phyloP scores from a whole-genome alignment of 2,329 filamentous ascomycete genomes.

The Colletotrichum liaoningense region DNA sequence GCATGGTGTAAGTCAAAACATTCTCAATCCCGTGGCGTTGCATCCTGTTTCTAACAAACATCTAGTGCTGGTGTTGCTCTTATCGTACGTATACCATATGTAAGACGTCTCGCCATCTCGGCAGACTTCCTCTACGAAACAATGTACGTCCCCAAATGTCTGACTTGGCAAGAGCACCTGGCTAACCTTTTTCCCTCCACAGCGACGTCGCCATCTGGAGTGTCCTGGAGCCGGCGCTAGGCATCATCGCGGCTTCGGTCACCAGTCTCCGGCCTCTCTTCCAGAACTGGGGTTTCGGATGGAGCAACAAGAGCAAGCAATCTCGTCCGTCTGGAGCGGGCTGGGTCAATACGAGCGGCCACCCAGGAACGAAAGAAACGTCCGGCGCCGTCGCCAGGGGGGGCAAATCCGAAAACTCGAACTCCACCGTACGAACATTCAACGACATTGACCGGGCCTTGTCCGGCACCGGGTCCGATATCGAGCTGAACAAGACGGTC shows the following conservation, averaged over 20 bases:
- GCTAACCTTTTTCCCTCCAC: neutral
- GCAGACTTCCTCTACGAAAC: slow-evolving; percentile 46
- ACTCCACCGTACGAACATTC: slow-evolving; percentile 19
- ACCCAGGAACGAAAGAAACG: neutral
- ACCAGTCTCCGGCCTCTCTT: slow-evolving; percentile 47
- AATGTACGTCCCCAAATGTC: slow-evolving; percentile 37
- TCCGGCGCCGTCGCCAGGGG: neutral
- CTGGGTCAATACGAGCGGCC: slow-evolving; percentile 5
- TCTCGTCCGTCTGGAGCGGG: slow-evolving; percentile 17
- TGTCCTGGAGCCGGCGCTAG: slow-evolving; percentile 46
- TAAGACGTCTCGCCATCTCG: slow-evolving; percentile 42
- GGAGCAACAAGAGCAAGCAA: slow-evolving; percentile 29
- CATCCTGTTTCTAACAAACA: slow-evolving; percentile 9
- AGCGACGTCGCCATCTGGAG: slow-evolving; percentile 48
- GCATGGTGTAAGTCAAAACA: slow-evolving; percentile 54
- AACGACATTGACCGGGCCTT: slow-evolving; percentile 24
- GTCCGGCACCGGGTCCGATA: slow-evolving; percentile 22
- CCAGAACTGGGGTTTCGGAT: slow-evolving; percentile 41
- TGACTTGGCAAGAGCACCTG: neutral
- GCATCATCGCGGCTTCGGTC: slow-evolving; percentile 47
- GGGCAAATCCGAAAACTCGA: neutral
- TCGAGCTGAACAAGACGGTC: slow-evolving; percentile 31
- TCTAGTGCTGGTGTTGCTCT: slow-evolving; percentile 51
- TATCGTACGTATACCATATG: slow-evolving; percentile 49
- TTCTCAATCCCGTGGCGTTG: too few species aligned